These are phyloP conservation scores for Zopfia rhizophila DNA, from an alignment of 2,329 filamentous ascomycete species.

Conservation along the genomic window DNA sequence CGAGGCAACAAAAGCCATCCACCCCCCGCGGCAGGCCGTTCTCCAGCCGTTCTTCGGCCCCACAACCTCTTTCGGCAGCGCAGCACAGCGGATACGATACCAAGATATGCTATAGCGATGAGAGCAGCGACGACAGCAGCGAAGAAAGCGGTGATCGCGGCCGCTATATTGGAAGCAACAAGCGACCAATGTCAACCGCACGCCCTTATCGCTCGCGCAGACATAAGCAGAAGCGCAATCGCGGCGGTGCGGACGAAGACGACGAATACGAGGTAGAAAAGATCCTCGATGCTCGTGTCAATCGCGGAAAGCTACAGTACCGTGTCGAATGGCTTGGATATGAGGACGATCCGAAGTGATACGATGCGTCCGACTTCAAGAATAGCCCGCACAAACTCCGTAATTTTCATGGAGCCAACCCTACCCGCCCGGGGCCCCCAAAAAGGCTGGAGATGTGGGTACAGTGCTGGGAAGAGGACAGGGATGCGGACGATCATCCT, in stretches of 20 bases:
- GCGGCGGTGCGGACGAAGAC: neutral
- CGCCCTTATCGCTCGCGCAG: neutral
- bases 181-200: conserved; percentile 1
- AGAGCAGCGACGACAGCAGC: conserved; percentile 14
- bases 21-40: conserved; percentile 2
- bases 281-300: conserved; percentile 13
- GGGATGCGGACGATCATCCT: conserved; percentile 23
- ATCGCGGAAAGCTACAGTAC: conserved; percentile 12
- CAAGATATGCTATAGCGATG: conserved; percentile 8
- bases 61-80: conserved; percentile 5
- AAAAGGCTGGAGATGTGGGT: too few species aligned
- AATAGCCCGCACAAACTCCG: too few species aligned
- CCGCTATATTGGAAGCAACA: conserved; percentile 7
- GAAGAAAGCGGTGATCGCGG: conserved; percentile 2
- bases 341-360: conserved; percentile 17
- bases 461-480: conserved; percentile 26
- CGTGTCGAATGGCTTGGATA: conserved; percentile 19
- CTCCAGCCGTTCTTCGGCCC: conserved; percentile 4
- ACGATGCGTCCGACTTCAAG: conserved; percentile 22
- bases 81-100: conserved; percentile 1
- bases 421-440: conserved; percentile 13
- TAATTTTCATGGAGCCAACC: conserved; percentile 19
- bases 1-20: conserved; percentile 12
- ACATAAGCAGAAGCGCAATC: conserved; percentile 4
- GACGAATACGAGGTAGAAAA: conserved; percentile 17